A percentile compares a stretch with the other conserved stretches of the same genome.
Evolutionary conservation across 129 eudicot genomes (phyloP).

Genomic region (Centella asiatica): DNA sequence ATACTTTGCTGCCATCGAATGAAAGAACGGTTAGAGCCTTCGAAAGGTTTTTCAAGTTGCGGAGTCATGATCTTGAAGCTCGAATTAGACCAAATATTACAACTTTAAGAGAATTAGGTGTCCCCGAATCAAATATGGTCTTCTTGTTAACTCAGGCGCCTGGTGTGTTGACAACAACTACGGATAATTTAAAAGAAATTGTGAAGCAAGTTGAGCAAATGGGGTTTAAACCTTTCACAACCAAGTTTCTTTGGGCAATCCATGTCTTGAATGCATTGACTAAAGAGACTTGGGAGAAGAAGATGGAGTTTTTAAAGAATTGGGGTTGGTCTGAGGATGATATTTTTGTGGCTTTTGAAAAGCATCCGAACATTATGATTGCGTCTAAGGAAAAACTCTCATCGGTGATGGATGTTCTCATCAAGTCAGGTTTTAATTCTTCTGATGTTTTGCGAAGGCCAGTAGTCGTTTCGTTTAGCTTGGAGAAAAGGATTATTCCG

Average conservation of each 20-base stretch:
- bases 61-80: not conserved
- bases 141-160: slow-evolving; percentile 13
- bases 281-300: slow-evolving; percentile 24
- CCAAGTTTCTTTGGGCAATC: slow-evolving; percentile 3
- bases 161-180: not conserved
- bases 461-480: slow-evolving; percentile 18
- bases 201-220: slow-evolving; percentile 9
- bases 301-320: slow-evolving; percentile 23
- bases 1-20: slow-evolving; percentile 23
- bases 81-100: not conserved
- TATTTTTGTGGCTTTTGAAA: slow-evolving; percentile 32
- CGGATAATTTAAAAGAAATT: not conserved
- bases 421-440: slow-evolving; percentile 29
- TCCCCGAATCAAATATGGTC: slow-evolving; percentile 20
- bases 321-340: slow-evolving; percentile 42
- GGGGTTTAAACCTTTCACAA: slow-evolving; percentile 11
- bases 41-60: not conserved
- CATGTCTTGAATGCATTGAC: not conserved
- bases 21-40: slow-evolving; percentile 9
- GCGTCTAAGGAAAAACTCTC: slow-evolving; percentile 29
- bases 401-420: slow-evolving; percentile 33
- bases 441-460: slow-evolving; percentile 21
- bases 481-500: slow-evolving; percentile 40
- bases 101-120: slow-evolving; percentile 24
- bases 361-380: slow-evolving; percentile 32